Base-by-base conservation (phyloP, 176 grass and related monocot species). In the Oryza rufipogon region DNA sequence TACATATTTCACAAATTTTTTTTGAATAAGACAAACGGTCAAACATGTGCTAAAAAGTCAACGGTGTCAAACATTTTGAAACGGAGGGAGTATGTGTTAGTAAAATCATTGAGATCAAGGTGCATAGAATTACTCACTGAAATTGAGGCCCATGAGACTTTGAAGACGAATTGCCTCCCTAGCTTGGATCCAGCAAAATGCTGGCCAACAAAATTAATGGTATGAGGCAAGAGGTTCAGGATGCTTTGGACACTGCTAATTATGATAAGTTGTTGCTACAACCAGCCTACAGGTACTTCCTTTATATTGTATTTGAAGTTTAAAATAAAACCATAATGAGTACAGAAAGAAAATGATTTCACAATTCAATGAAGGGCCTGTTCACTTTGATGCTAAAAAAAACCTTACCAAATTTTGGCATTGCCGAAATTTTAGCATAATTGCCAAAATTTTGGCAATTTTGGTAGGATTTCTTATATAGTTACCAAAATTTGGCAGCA, bases 191-290 rank as follows among this genome's bases (percentile, higher is more conserved):
- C 82, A 49, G 64, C 28, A 76, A 70, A 76, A 70, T 80, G 70
- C 81, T 98, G 79, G 60, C 89, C 45, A 71, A 67, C 51, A 93
- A 86, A 88, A 94, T 98, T 74, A 84, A 86, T 83, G 72, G 60
- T 73, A 98, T 98, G 93, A 85, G 66, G 76, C 75, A 79, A 66
- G 81, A 89, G 14, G 84, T 95, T 73, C 85, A 95, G 68, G 81
- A 91, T 76, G 96, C 93, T 30, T 64, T 98, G 67, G 96, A 95
- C 41, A 95, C 96, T 85, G 88, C 93, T 52, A 93, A 92, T 75
- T 98, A 95, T 86, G 96, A 93, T 85, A 98, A 94, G 79, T 54
- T 98, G 26, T 90, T 94, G 71, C 89, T 38, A 38, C 94, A 70
- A 90, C 91, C 75, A 91, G 93, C 49, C 74, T 98, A 51, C 96